Base-by-base conservation (phyloP, 257 asterid genomes). In the Capsicum chinense region DNA sequence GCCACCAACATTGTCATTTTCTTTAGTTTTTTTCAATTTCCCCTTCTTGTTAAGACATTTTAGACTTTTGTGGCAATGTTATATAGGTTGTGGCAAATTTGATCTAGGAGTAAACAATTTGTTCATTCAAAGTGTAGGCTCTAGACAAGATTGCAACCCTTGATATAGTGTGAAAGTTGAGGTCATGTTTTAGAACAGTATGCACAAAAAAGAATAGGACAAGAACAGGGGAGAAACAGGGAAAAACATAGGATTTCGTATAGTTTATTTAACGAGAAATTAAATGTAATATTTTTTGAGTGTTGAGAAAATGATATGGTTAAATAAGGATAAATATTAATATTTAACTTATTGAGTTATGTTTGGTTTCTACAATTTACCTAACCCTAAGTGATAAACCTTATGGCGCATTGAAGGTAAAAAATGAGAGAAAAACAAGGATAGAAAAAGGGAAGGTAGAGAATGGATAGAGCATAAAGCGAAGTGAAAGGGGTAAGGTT, bases 401-500 rank as follows among this genome's bases (percentile, higher is more conserved):
- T 66, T 82, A 66, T 54, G 62, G 56, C n/a, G 66, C 42, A 48
- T 33, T 52, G 64, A 76, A 26, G 64, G 64, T 76, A 13, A 54
- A 15, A 16, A 15, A 35, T 5, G 5, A 2, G 16, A 56, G 59
- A 33, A 57, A 35, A 26, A n/a, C 4, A 81, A 81, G 52, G 62
- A 82, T 50, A 33, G 39, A 19, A 48, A 63, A 82, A 52, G 79
- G 35, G 62, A 63, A 66, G 6, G 58, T 62, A 84, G 73, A 80
- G 83, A 67, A 37, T 17, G 66, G 73, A 37, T 76, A 54, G 81
- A 66, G 66, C 60, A 79, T 92, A 88, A 89, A 88, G 89, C 85
- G 87, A 85, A 89, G 92, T 90, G 92, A 69, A 84, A 69, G 85
- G 84, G 33, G 87, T 33, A 78, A 89, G 87, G 88, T 83, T 85